Base-by-base conservation (phyloP, 345 rosid species). In the Hibiscus syriacus region DNA sequence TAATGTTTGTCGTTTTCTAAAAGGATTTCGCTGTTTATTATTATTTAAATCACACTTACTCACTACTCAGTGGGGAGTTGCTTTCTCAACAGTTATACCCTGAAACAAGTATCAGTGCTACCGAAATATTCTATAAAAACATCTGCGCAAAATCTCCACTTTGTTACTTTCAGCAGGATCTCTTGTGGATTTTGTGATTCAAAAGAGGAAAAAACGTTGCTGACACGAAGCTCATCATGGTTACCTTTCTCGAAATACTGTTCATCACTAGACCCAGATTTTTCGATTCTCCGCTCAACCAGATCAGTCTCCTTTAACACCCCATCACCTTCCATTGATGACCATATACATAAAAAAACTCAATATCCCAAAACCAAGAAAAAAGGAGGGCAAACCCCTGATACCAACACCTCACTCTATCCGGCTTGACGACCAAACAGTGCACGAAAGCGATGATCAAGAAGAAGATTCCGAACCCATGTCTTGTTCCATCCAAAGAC, bases 371-470 rank as follows among this genome's bases (percentile, higher is more conserved):
- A 27, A 27, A 27, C 29, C 29, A 27, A 3, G 29, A 27, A 27
- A 27, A 27, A 27, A 3, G 29, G 29, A 27, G 29, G 29, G 29
- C 29, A 27, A 27, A 27, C 29, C 29, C 29, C 29, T 27, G 29
- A 27, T 27, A 3, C 29, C 29, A 27, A 27, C 29, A 27, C 29
- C 29, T 27, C 29, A 27, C 29, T 27, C 29, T 27, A 3, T 27
- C n/a, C n/a, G n/a, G 25, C 23, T 80, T 6, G 54, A 52, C 26
- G 84, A 76, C 34, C 27, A 75, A 38, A 39, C 75, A 4, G 63
- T 77, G 30, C 85, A 80, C 22, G 95, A 86, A 73, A 70, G 60
- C 3, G 82, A 79, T 26, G 84, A 79, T 19, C 79, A 71, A 52
- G 70, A 79, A 60, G 48, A 71, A 63, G 55, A 72, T 6, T 29